phyloP scores from a whole-genome alignment of 2,329 filamentous ascomycete genomes.

The Aspergillus bombycis region DNA sequence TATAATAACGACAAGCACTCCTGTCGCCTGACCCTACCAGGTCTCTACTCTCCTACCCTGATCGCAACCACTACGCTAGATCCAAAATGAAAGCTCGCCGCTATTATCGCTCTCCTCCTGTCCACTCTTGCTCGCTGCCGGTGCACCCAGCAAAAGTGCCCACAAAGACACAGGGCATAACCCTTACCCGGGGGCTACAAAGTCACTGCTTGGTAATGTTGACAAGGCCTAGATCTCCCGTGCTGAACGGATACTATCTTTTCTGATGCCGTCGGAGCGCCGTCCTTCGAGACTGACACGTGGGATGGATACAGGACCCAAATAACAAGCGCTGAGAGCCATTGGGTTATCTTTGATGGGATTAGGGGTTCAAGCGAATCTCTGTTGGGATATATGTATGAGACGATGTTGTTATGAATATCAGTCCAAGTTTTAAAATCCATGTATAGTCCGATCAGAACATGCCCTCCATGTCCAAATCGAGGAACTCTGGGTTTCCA shows the following conservation, averaged over 20 bases:
- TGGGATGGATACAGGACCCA: not conserved
- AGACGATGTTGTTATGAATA: not conserved
- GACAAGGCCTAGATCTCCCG: too few relatives aligned
- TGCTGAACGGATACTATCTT: not conserved
- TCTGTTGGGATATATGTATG: not conserved
- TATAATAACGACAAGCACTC: too few relatives aligned
- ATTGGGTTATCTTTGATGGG: not conserved
- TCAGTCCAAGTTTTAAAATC: not conserved
- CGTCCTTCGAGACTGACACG: not conserved
- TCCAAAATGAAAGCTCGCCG: constrained; percentile 9
- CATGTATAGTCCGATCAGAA: constrained; percentile 29
- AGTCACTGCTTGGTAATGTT: not conserved
- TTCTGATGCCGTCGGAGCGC: not conserved
- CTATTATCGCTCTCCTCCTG: not conserved
- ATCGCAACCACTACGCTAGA: not conserved
- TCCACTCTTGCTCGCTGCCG: constrained; percentile 5
- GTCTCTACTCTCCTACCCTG: not conserved
- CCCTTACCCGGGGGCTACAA: not conserved
- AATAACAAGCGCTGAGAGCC: not conserved
- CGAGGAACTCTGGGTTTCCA: constrained; percentile 48
- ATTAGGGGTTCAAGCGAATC: not conserved
- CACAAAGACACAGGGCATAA: not conserved
- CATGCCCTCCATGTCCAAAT: constrained; percentile 51
- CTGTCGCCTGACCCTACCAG: too few relatives aligned
- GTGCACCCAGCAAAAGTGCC: not conserved